A percentile compares a stretch with the other conserved stretches of the same genome.
Conservation (phyloP, 2,329 filamentous ascomycete species). For the Fusarium sp. region DNA sequence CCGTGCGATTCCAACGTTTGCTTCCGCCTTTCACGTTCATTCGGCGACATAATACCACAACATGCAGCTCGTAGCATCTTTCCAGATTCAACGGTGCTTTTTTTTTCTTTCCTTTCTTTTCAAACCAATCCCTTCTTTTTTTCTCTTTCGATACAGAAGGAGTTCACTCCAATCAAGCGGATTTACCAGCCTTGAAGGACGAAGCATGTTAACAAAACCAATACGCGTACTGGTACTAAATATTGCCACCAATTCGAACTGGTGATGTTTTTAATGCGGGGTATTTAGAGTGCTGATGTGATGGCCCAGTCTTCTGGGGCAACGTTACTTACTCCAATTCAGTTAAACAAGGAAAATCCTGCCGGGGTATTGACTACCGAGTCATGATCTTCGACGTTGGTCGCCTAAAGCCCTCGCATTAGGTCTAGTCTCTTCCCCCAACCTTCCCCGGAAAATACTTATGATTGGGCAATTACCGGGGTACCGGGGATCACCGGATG, state of each 20-base stretch:
- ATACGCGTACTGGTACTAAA: no score
- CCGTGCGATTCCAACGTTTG: no score
- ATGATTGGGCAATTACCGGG: not conserved
- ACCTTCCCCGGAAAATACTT: not conserved
- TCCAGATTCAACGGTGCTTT: no score
- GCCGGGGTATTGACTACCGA: not conserved
- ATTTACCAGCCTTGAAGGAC: accelerated
- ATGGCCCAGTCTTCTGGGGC: constrained; percentile 6
- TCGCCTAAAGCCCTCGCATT: constrained; percentile 7
- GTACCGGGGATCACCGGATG: constrained; percentile 12
- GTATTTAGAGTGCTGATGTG: not conserved
- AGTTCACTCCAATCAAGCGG: no score
- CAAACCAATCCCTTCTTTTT: no score
- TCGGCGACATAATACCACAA: no score
- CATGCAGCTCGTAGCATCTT: no score
- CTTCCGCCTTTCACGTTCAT: no score
- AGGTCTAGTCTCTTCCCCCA: not conserved
- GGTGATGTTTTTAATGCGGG: not conserved
- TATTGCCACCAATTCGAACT: not conserved
- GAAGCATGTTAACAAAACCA: no score
- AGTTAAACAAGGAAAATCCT: constrained; percentile 9
- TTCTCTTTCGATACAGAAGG: no score
- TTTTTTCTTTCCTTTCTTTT: no score
- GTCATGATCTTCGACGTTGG: constrained; percentile 8
- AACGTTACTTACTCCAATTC: not conserved